phyloP scores from a whole-genome alignment of 306 rosid species.

The Prunus persica region Prunus_persica_NCBIv2 NC_034015.1:18135001-18135500 shows the following conservation, averaged over 20 bases:
- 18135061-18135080: background rate
- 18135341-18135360: constrained; percentile 45
- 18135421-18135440: constrained; percentile 41
- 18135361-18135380: constrained; percentile 38
- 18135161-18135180: background rate
- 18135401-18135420: constrained; percentile 54
- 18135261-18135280: constrained; percentile 36
- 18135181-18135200: constrained; percentile 20
- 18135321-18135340: constrained; percentile 41
- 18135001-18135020: background rate
- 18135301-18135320: constrained; percentile 47
- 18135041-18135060: background rate
- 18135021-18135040: background rate
- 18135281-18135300: constrained; percentile 44
- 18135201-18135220: constrained; percentile 48
- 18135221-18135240: constrained; percentile 25
- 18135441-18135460: too few relatives aligned
- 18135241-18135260: constrained; percentile 39
- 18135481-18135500: too few relatives aligned
- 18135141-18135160: background rate
- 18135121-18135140: too few relatives aligned
- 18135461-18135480: background rate
- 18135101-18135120: background rate
- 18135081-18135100: background rate
- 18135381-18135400: constrained; percentile 59